Conservation (phyloP, 768 basidiomycete species). For the Sporobolomyces phaffii region DNA sequence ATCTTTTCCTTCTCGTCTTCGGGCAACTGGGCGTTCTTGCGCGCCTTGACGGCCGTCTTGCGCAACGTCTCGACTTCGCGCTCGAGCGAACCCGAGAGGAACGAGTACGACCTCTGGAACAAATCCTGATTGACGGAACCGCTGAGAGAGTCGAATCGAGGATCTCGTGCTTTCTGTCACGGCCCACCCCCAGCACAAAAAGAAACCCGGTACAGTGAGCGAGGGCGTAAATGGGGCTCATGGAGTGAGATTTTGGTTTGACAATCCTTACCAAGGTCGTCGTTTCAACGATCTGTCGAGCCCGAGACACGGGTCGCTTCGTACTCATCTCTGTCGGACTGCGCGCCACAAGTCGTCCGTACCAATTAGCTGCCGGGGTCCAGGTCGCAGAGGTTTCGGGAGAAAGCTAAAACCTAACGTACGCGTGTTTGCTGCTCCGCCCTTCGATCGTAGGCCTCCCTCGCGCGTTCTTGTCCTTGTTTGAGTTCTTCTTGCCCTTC, state of each 20-base stretch:
- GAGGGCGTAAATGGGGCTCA: no score
- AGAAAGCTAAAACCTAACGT: no score
- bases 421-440: conserved; percentile 21
- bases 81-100: conserved; percentile 26
- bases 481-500: background rate
- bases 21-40: conserved; percentile 16
- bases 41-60: conserved; percentile 15
- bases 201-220: no score
- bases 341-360: no score
- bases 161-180: conserved; percentile 32
- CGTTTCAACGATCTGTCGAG: conserved; percentile 31
- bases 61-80: conserved; percentile 28
- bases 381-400: no score
- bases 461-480: background rate
- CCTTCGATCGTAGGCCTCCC: background rate
- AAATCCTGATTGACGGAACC: conserved; percentile 27
- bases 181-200: background rate
- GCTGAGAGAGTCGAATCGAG: conserved; percentile 36
- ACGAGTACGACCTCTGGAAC: conserved; percentile 31
- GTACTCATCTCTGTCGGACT: conserved; percentile 35
- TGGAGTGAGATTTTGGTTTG: no score
- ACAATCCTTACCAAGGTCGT: no score
- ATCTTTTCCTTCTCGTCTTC: conserved; percentile 25
- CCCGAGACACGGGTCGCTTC: conserved; percentile 25
- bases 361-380: no score